Conservation (phyloP, 148 eudicot species). For the Bassia scoparia region DNA sequence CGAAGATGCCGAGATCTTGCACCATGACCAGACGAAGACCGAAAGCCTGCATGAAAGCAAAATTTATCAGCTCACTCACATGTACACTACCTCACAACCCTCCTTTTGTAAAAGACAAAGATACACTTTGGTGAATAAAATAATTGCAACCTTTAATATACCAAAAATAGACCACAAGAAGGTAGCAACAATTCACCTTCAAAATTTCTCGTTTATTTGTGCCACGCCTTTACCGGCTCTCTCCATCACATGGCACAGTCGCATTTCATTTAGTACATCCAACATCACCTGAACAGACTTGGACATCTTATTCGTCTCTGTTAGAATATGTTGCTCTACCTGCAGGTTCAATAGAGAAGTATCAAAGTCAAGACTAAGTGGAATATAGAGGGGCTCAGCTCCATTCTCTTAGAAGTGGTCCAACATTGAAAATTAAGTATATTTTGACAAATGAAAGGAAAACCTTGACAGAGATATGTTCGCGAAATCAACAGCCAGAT, state of each 20-base stretch:
- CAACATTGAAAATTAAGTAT: background rate
- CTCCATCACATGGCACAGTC: constrained; percentile 67
- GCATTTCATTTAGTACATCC: constrained; percentile 83
- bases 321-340: constrained; percentile 71
- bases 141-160: background rate
- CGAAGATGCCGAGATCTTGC: constrained; percentile 56
- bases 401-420: background rate
- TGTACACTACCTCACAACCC: background rate
- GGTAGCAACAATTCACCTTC: constrained; percentile 33
- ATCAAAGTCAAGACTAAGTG: background rate
- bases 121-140: background rate
- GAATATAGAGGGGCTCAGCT: background rate
- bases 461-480: constrained; percentile 71
- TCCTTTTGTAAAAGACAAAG: background rate
- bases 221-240: constrained; percentile 40
- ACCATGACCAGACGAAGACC: constrained; percentile 51
- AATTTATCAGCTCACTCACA: constrained; percentile 1
- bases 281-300: constrained; percentile 74
- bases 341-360: constrained; percentile 32
- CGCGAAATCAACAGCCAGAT: constrained; percentile 61
- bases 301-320: constrained; percentile 56
- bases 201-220: constrained; percentile 41
- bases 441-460: constrained; percentile 3
- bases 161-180: background rate
- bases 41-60: constrained; percentile 28